phyloP scores from a whole-genome alignment of 2,329 filamentous ascomycete genomes.

The Cladosporium oxysporum region DNA sequence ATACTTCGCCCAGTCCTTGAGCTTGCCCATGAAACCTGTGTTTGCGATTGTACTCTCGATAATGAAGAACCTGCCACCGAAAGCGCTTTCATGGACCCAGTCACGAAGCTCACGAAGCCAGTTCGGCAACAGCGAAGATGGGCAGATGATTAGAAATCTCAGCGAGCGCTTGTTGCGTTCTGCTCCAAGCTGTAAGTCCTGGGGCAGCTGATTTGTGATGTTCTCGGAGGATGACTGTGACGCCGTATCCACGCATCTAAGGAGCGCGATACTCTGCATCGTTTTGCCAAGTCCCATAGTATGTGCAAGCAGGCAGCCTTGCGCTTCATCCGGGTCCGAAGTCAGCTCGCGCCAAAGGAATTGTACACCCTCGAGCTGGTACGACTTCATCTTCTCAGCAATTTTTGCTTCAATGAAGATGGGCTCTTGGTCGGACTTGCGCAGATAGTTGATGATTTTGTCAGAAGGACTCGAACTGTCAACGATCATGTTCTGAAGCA shows the following conservation, averaged over 20 bases:
- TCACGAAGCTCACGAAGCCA: slow-evolving; percentile 75
- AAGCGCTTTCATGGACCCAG: slow-evolving; percentile 61
- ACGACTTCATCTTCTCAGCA: slow-evolving; percentile 67
- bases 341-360: slow-evolving; percentile 90
- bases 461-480: background rate
- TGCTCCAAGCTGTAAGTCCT: slow-evolving; percentile 49
- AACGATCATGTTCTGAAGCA: slow-evolving; percentile 27
- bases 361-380: slow-evolving; percentile 78
- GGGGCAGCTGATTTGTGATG: slow-evolving; percentile 67
- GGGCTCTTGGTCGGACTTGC: slow-evolving; percentile 59
- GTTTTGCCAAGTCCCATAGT: slow-evolving; percentile 93
- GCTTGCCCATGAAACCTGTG: slow-evolving; percentile 43
- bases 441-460: slow-evolving; percentile 68
- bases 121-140: slow-evolving; percentile 73
- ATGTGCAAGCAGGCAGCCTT: slow-evolving; percentile 82
- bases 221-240: slow-evolving; percentile 58
- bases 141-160: slow-evolving; percentile 73
- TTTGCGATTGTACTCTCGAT: slow-evolving; percentile 51
- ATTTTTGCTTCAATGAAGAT: slow-evolving; percentile 68
- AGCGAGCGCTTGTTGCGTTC: slow-evolving; percentile 46
- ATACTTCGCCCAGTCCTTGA: slow-evolving; percentile 61
- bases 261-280: slow-evolving; percentile 81
- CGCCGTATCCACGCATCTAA: slow-evolving; percentile 71
- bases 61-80: slow-evolving; percentile 45
- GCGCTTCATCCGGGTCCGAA: slow-evolving; percentile 52